Conservation (phyloP, 768 basidiomycete species). For the Albatrellus ellisii region DNA sequence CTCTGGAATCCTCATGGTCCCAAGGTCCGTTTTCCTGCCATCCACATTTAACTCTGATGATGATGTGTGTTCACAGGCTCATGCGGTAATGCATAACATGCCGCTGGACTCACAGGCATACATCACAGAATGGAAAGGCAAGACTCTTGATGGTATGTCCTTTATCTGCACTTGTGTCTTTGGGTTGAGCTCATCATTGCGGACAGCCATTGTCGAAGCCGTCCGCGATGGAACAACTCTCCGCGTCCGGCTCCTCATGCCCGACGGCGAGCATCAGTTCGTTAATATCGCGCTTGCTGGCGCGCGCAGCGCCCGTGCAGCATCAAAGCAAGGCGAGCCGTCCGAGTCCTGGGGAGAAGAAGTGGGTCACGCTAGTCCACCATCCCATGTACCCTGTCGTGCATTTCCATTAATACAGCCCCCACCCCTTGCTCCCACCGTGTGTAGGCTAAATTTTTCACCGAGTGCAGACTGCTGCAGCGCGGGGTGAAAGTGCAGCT, state of each 20-base stretch:
- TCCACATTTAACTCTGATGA: constrained; percentile 1
- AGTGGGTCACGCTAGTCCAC: constrained; percentile 27
- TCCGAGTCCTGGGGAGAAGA: constrained; percentile 87
- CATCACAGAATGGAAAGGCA: constrained; percentile 86
- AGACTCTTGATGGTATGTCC: constrained; percentile 64
- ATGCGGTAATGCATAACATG: constrained; percentile 73
- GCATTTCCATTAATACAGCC: constrained; percentile 2
- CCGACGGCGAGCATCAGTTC: constrained; percentile 83
- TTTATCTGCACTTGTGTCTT: too few species aligned
- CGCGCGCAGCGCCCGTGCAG: constrained; percentile 58
- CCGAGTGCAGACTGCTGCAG: constrained; percentile 78
- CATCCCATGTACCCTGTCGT: not conserved
- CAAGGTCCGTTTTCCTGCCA: constrained; percentile 28
- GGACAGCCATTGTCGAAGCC: constrained; percentile 78
- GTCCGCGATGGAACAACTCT: constrained; percentile 89
- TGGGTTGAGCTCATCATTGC: not conserved
- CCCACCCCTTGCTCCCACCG: not conserved
- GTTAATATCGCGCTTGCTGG: constrained; percentile 79
- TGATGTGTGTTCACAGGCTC: constrained; percentile 32
- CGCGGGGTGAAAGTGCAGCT: constrained; percentile 65
- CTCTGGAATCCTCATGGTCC: constrained; percentile 79
- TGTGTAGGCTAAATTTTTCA: constrained; percentile 79
- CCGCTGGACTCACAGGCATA: constrained; percentile 83
- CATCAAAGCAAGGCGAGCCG: constrained; percentile 59
- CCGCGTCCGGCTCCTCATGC: constrained; percentile 77